Evolutionary conservation across 1,284 basidiomycete genomes (phyloP).

Genomic region (Austropuccinia psidii): DNA sequence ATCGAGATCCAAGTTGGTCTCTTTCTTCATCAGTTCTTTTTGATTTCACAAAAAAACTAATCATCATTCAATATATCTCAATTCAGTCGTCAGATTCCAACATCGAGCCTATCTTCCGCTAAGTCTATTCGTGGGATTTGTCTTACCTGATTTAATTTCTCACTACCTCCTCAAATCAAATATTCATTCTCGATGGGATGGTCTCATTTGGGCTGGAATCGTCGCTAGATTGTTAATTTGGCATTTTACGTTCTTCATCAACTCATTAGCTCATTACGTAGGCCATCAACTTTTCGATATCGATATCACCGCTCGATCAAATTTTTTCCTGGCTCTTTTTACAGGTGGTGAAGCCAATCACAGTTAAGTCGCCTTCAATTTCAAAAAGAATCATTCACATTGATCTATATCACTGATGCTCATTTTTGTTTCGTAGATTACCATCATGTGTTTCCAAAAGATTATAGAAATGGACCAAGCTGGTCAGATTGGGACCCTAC

Average conservation of each 20-base stretch:
- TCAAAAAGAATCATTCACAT: background rate
- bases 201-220: conserved; percentile 63
- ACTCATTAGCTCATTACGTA: conserved; percentile 71
- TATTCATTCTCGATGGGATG: conserved; percentile 55
- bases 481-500: conserved; percentile 66
- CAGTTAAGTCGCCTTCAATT: conserved; percentile 58
- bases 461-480: conserved; percentile 57
- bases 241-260: conserved; percentile 72
- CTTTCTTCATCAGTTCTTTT: background rate
- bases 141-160: conserved; percentile 57
- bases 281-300: conserved; percentile 68
- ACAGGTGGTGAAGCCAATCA: conserved; percentile 72
- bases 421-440: conserved; percentile 5
- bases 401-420: background rate
- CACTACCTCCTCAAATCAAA: conserved; percentile 57
- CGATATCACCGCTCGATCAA: conserved; percentile 67
- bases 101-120: conserved; percentile 57
- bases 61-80: background rate
- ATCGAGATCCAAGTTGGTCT: conserved; percentile 58
- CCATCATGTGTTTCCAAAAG: conserved; percentile 69
- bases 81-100: conserved; percentile 64
- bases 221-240: conserved; percentile 59
- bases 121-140: conserved; percentile 26
- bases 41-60: background rate
- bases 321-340: conserved; percentile 61